Evolutionary conservation across 1,284 basidiomycete genomes (phyloP).

Genomic region (Leccinum pachyderme): DNA sequence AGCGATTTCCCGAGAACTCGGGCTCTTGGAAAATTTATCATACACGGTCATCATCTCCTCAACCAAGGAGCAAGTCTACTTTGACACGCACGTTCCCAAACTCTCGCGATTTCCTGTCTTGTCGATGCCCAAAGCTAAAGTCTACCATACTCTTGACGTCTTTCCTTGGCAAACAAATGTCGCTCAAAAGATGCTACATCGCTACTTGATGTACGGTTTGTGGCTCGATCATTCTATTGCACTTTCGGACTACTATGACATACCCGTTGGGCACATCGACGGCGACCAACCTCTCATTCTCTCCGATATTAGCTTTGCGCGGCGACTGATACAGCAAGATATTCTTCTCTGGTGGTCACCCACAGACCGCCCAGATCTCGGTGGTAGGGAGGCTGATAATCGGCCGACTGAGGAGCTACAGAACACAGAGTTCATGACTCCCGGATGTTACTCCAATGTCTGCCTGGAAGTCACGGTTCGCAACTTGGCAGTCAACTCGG

Average conservation of each 20-base stretch:
- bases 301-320: conserved; percentile 90
- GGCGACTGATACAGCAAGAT: conserved; percentile 84
- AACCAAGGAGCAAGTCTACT: conserved; percentile 81
- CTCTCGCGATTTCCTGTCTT: conserved; percentile 86
- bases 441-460: conserved; percentile 92
- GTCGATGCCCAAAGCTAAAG: conserved; percentile 77
- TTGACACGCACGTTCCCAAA: conserved; percentile 73
- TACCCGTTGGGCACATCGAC: conserved; percentile 91
- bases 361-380: conserved; percentile 87
- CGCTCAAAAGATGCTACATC: conserved; percentile 76
- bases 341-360: conserved; percentile 97
- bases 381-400: conserved; percentile 88
- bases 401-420: conserved; percentile 78
- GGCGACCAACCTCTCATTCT: conserved; percentile 86
- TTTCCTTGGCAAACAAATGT: conserved; percentile 79
- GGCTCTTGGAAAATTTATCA: conserved; percentile 66
- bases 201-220: conserved; percentile 76
- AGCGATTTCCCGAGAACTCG: conserved; percentile 87
- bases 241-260: conserved; percentile 88
- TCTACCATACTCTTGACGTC: conserved; percentile 70
- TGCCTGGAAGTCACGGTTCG: conserved; percentile 88
- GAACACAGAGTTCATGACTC: conserved; percentile 81
- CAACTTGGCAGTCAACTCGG: conserved; percentile 92
- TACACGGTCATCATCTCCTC: conserved; percentile 85
- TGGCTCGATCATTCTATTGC: conserved; percentile 85